Conservation (phyloP, 148 eudicot species). For the Vaccinium corymbosum region DNA sequence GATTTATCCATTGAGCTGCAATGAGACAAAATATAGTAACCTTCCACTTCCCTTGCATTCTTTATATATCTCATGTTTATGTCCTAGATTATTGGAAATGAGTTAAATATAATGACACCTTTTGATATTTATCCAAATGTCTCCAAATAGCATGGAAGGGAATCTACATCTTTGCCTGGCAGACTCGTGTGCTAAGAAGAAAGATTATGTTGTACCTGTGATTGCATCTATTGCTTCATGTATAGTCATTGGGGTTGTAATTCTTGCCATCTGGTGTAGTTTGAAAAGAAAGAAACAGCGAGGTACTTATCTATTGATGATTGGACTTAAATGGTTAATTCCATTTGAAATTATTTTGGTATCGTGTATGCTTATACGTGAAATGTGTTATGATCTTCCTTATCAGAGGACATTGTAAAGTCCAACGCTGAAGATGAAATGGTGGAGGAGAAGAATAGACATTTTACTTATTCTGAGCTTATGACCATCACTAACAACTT, state of each 20-base stretch:
- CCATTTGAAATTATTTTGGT: background rate
- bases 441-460: background rate
- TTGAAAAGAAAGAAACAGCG: background rate
- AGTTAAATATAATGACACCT: background rate
- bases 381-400: background rate
- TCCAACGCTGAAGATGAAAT: background rate
- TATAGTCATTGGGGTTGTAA: too few species aligned
- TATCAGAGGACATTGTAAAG: background rate
- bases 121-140: background rate
- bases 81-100: too few species aligned
- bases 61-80: too few species aligned
- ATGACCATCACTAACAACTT: background rate
- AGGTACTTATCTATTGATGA: conserved; percentile 4
- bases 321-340: background rate
- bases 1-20: too few species aligned
- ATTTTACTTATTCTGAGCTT: background rate
- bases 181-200: background rate
- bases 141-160: background rate
- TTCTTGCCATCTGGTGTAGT: background rate
- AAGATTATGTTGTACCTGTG: background rate
- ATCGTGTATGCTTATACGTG: background rate
- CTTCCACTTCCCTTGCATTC: background rate
- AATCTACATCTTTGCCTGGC: background rate
- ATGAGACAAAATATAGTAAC: background rate
- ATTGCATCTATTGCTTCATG: background rate